These are phyloP conservation scores for Rhexocercosporidium sp. DNA, from an alignment of 2,329 filamentous ascomycete genomes.

Conservation along the genomic window DNA sequence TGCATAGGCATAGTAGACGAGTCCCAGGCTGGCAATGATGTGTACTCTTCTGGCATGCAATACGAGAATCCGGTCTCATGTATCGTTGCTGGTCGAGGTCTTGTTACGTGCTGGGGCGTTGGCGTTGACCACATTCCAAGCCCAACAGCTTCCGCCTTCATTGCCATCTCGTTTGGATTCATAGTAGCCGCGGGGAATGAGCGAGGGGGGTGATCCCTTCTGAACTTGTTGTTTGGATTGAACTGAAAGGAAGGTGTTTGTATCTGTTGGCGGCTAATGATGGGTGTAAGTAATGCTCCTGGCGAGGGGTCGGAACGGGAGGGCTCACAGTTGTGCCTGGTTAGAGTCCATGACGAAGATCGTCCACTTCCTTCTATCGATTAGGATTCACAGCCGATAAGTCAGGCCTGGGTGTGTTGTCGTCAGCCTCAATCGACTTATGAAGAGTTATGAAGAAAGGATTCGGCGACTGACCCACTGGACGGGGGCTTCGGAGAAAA, in stretches of 20 bases:
- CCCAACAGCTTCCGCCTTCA: constrained; percentile 54
- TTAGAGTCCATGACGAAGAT: constrained; percentile 55
- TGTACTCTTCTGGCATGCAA: constrained; percentile 59
- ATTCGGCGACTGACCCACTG: constrained; percentile 33
- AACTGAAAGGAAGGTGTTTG: constrained; percentile 57
- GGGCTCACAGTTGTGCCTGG: constrained; percentile 58
- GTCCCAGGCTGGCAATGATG: constrained; percentile 61
- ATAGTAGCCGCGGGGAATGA: constrained; percentile 54
- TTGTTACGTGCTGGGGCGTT: constrained; percentile 50
- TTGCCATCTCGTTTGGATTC: constrained; percentile 56
- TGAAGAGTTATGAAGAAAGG: constrained; percentile 32
- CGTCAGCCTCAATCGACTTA: constrained; percentile 40
- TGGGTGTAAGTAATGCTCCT: constrained; percentile 46
- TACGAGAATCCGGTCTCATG: constrained; percentile 65
- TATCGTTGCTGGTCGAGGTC: constrained; percentile 62
- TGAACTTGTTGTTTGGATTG: constrained; percentile 54
- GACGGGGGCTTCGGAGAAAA: constrained; percentile 28
- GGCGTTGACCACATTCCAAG: constrained; percentile 61
- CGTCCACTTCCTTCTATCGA: constrained; percentile 34
- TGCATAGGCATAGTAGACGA: constrained; percentile 56
- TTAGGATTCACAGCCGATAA: constrained; percentile 27
- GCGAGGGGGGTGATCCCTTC: constrained; percentile 51
- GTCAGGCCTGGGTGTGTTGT: constrained; percentile 38
- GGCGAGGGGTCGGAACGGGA: constrained; percentile 35
- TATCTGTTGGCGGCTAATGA: constrained; percentile 53